Percentiles rank a stretch among this genome's conserved stretches.
These are phyloP conservation scores for Beauveria bassiana DNA, from an alignment of 2,329 filamentous ascomycete genomes.

Conservation along the genomic window DNA sequence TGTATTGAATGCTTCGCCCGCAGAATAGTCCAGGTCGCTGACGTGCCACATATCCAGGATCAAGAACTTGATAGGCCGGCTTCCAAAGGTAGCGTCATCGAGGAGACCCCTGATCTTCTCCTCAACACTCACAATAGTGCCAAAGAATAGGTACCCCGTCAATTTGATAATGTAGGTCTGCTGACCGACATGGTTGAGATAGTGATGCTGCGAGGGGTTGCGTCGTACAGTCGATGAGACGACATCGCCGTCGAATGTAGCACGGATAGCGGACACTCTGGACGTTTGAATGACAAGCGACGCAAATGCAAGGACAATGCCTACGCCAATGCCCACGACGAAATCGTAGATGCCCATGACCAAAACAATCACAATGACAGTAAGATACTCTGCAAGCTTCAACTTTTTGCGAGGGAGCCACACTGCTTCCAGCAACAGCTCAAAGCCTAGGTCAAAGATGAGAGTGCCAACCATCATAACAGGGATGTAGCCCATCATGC, in stretches of 20 bases:
- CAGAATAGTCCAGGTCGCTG: conserved; percentile 89
- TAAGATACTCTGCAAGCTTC: conserved; percentile 79
- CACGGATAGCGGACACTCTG: conserved; percentile 77
- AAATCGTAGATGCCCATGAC: conserved; percentile 98
- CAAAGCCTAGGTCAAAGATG: conserved; percentile 92
- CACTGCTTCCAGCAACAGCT: conserved; percentile 80
- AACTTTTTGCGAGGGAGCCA: conserved; percentile 85
- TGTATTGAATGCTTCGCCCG: conserved; percentile 87
- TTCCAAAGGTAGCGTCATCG: conserved; percentile 70
- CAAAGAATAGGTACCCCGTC: conserved; percentile 94
- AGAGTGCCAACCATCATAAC: conserved; percentile 94
- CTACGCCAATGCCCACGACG: conserved; percentile 85
- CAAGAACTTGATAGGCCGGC: conserved; percentile 78
- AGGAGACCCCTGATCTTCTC: conserved; percentile 76
- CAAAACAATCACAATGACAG: conserved; percentile 80
- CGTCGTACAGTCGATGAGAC: conserved; percentile 88
- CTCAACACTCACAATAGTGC: conserved; percentile 93
- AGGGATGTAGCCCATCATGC: conserved; percentile 86
- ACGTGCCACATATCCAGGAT: conserved; percentile 86
- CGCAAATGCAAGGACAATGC: conserved; percentile 84
- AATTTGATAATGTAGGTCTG: conserved; percentile 91
- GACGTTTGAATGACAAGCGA: conserved; percentile 90
- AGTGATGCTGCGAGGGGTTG: conserved; percentile 82
- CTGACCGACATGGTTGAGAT: conserved; percentile 73
- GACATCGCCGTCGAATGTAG: conserved; percentile 81